Conservation (phyloP, 2,329 filamentous ascomycete species). For the Cercospora sojina region DNA sequence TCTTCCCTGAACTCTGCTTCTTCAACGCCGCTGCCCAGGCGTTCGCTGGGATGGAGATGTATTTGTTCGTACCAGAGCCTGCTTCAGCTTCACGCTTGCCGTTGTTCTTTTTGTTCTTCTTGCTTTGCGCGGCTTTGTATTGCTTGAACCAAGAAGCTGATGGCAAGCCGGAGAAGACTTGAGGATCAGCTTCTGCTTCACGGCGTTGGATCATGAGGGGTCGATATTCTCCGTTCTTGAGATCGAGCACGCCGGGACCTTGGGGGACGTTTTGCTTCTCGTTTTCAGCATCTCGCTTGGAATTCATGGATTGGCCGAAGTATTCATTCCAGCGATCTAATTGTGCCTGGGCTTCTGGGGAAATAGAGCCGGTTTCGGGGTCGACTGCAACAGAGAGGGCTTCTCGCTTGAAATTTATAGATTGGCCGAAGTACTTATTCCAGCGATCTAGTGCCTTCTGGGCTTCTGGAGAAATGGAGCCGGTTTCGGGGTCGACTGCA, state of each 20-base stretch:
- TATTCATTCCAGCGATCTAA: neutral
- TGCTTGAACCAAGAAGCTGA: neutral
- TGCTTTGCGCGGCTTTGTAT: neutral
- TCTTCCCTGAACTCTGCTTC: neutral
- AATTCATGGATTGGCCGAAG: neutral
- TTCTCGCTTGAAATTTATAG: neutral
- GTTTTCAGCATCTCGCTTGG: neutral
- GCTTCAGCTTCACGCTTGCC: neutral
- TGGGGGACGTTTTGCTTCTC: neutral
- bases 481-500: neutral
- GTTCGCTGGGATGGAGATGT: neutral
- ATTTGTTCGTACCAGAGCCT: neutral
- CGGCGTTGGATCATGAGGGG: neutral
- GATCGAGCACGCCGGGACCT: neutral
- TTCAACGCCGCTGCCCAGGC: neutral
- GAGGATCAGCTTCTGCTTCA: neutral
- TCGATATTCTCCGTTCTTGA: neutral
- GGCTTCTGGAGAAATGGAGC: neutral
- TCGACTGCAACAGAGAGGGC: neutral
- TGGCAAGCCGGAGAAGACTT: neutral
- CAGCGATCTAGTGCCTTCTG: neutral
- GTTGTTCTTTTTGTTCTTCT: neutral
- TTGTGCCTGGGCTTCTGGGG: neutral
- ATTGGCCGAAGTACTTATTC: neutral
- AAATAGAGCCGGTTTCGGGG: neutral